Evolutionary conservation across 768 basidiomycete genomes (phyloP), one percentile per base, ranked within the genome.

Genomic region (Calocybe indica): DNA sequence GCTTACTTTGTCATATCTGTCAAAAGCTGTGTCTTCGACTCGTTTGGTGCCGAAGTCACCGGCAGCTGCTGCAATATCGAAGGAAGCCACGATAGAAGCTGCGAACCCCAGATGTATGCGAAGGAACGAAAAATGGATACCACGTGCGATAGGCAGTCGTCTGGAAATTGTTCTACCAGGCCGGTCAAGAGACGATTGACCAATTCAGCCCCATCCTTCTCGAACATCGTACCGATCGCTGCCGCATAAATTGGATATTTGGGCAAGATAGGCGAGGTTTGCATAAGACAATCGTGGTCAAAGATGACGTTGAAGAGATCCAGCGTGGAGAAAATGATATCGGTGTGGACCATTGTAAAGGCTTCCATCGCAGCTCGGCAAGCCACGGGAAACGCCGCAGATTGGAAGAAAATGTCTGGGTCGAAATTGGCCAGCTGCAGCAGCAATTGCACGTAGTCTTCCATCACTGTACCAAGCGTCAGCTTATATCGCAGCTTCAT

Each of bases 361-460:
- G 88, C 82, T 8, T 84, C 77, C 70, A 95, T 78, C 30, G 82
- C 70, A 38, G 83, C 82, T 33, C 80, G 78, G 68, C 96, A 88
- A 7, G 86, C 85, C 42, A 83, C 62, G 5, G 88, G 81, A 65
- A 97, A 89, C 9, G 80, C 74, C 5, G 85, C 70, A 2, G 90
- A 89, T 51, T 82, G 73, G 68, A 95, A 87, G 54, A 93, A 79
- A 37, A 89, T 68, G 44, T 87, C 82, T 5, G 95, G 91, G 0
- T 78, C 72, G 53, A 75, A 66, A 37, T 83, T 78, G 42, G 84
- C 64, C 58, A 93, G 70, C 53, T 83, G 81, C 46, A 83, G 64
- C 10, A 92, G 67, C 66, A 92, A 75, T 52, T 91, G 92, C 44
- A 92, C 61, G 55, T 94, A 98, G 61, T 99, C 96, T 63, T 98